A percentile compares a stretch with the other conserved stretches of the same genome.
These are phyloP conservation scores for Iberis pinnata DNA, from an alignment of 345 rosid genomes.

Conservation along the genomic window DNA sequence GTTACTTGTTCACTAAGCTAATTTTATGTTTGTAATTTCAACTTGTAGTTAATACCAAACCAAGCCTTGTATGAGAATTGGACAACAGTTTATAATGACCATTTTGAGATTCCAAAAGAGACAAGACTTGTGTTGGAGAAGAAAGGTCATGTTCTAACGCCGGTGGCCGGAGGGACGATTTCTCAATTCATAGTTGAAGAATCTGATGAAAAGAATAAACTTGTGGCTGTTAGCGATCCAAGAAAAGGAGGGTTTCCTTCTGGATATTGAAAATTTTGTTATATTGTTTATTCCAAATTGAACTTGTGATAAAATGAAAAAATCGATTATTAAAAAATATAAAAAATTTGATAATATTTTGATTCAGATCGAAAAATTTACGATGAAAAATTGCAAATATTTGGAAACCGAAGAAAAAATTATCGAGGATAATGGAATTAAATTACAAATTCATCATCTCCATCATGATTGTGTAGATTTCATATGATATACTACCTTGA, in stretches of 20 bases:
- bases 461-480: too few species aligned
- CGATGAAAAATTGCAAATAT: too few species aligned
- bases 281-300: neutral
- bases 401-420: too few species aligned
- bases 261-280: conserved; percentile 30
- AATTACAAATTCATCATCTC: too few species aligned
- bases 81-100: conserved; percentile 43
- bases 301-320: neutral
- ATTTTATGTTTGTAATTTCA: neutral
- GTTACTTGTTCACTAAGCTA: too few species aligned
- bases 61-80: conserved; percentile 43
- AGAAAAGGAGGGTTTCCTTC: conserved; percentile 62
- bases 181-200: conserved; percentile 45
- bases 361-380: too few species aligned
- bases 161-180: conserved; percentile 38
- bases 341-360: too few species aligned
- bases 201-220: conserved; percentile 27
- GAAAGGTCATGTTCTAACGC: conserved; percentile 43
- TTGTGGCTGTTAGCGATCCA: conserved; percentile 56
- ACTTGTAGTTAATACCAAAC: conserved; percentile 44
- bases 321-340: too few species aligned
- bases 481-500: too few species aligned
- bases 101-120: conserved; percentile 37
- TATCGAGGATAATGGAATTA: too few species aligned
- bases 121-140: conserved; percentile 33